A percentile compares a stretch with the other conserved stretches of the same genome.
phyloP scores from a whole-genome alignment of 2,329 filamentous ascomycete species.

The Sclerotinia minor region DNA sequence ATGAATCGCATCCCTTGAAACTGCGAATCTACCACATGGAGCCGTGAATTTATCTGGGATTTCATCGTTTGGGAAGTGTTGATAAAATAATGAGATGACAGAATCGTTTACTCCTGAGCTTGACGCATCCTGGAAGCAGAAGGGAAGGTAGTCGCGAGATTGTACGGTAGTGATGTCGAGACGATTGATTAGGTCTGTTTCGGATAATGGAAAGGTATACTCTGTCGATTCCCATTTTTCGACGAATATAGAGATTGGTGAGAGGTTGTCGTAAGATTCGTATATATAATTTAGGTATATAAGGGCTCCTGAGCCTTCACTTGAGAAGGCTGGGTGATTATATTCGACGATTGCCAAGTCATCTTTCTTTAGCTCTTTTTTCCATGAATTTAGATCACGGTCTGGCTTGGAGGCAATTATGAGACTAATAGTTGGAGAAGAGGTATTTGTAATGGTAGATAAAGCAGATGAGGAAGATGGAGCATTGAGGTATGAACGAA shows the following conservation, averaged over 20 bases:
- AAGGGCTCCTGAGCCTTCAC: neutral
- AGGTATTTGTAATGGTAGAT: constrained; percentile 4
- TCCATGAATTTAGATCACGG: neutral
- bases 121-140: constrained; percentile 15
- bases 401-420: neutral
- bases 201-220: neutral
- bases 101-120: neutral
- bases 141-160: neutral
- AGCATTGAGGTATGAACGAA: constrained; percentile 9
- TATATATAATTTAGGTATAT: constrained; percentile 10
- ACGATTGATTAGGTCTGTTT: constrained; percentile 1
- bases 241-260: neutral
- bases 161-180: neutral
- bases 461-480: neutral
- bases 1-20: neutral
- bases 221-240: neutral
- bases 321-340: too few relatives aligned
- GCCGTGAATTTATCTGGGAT: neutral
- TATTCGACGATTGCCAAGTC: constrained; percentile 1
- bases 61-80: neutral
- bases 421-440: constrained; percentile 14
- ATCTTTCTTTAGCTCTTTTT: neutral
- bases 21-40: neutral
- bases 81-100: neutral
- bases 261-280: neutral